Evolutionary conservation across 805 yeast species (phyloP).

Genomic region (Hanseniaspora meyeri): DNA sequence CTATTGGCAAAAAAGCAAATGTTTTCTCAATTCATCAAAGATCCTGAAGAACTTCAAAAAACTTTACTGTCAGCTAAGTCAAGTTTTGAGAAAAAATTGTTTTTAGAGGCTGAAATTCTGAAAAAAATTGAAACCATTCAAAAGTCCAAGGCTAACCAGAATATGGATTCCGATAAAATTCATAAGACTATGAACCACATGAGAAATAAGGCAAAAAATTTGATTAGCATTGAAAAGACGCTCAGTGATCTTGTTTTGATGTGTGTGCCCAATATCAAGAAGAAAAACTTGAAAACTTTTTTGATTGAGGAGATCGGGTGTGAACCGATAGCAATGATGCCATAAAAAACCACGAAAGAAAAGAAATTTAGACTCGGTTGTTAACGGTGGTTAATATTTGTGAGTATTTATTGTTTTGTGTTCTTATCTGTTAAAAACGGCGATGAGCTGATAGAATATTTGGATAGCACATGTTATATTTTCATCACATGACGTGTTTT

Average conservation of each 20-base stretch:
- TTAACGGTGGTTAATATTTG: not conserved
- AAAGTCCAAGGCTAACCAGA: not conserved
- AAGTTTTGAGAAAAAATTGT: not conserved
- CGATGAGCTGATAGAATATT: no score
- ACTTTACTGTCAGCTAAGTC: not conserved
- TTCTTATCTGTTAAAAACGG: no score
- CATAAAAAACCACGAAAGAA: not conserved
- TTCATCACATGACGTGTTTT: no score
- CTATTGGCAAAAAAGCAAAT: not conserved
- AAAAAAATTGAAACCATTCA: not conserved
- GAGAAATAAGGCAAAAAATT: not conserved
- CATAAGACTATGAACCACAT: not conserved
- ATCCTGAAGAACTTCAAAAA: not conserved
- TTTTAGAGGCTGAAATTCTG: not conserved
- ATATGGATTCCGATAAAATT: not conserved
- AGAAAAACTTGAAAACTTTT: not conserved
- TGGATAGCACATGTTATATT: no score
- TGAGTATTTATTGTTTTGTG: not conserved
- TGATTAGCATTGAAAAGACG: not conserved
- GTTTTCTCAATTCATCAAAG: not conserved
- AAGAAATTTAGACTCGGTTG: not conserved
- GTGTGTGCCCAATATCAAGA: not conserved
- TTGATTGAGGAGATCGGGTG: slow-evolving; percentile 5
- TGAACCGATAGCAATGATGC: not conserved
- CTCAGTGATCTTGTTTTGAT: not conserved